phyloP scores from a whole-genome alignment of 495 filamentous ascomycete species.

The Neurospora tetraspora region DNA sequence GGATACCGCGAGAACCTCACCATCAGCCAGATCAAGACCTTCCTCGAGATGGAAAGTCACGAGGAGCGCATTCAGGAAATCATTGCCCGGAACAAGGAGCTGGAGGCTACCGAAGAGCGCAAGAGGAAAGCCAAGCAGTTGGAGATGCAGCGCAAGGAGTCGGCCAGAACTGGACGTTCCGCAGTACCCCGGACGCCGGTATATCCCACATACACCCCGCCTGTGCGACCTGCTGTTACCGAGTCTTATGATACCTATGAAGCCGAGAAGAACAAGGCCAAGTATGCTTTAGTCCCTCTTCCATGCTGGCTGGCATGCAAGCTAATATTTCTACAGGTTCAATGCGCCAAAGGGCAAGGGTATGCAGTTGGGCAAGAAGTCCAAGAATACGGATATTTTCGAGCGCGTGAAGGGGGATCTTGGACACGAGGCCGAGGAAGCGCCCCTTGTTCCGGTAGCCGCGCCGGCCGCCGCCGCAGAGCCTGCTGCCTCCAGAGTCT shows the following conservation, averaged over 20 bases:
- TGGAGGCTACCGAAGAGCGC: conserved; percentile 94
- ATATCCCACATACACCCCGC: conserved; percentile 85
- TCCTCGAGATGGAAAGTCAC: conserved; percentile 97
- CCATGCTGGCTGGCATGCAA: background rate
- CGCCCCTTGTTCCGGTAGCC: conserved; percentile 62
- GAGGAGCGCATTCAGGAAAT: conserved; percentile 98
- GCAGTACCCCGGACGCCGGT: conserved; percentile 59
- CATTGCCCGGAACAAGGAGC: conserved; percentile 95
- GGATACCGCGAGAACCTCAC: conserved; percentile 95
- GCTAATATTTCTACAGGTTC: conserved; percentile 25
- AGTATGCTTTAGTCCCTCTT: conserved; percentile 37
- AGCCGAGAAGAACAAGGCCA: conserved; percentile 90
- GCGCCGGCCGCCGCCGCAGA: conserved; percentile 45
- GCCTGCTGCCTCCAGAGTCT: conserved; percentile 47
- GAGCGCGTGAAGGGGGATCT: conserved; percentile 87
- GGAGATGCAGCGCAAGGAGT: conserved; percentile 95
- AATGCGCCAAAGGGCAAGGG: conserved; percentile 80
- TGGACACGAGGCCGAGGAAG: conserved; percentile 65
- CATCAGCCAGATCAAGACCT: conserved; percentile 92
- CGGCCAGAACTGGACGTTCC: conserved; percentile 43
- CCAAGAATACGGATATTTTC: conserved; percentile 91
- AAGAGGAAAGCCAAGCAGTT: conserved; percentile 97
- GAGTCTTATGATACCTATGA: conserved; percentile 90
- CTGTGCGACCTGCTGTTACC: conserved; percentile 56
- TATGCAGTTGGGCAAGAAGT: conserved; percentile 98